Conservation (phyloP, 345 rosid species). For the Pseudoturritis turrita region DNA sequence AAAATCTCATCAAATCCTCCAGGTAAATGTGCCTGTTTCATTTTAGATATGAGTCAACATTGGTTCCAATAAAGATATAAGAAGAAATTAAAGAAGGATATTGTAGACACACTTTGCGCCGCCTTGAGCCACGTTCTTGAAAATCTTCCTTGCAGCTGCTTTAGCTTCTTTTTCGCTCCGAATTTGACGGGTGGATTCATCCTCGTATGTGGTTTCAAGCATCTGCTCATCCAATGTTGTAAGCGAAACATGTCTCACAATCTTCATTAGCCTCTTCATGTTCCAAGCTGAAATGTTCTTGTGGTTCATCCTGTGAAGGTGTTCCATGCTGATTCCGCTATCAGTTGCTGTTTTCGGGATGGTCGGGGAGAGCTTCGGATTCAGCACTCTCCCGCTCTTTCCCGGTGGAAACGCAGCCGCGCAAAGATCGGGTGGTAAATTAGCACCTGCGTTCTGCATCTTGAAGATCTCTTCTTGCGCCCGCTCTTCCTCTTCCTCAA, state of each 20-base stretch:
- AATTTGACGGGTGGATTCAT: slow-evolving; percentile 55
- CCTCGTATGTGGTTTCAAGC: slow-evolving; percentile 38
- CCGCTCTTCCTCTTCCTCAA: slow-evolving; percentile 48
- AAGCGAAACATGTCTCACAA: slow-evolving; percentile 65
- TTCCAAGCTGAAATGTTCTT: slow-evolving; percentile 95
- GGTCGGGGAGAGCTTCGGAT: slow-evolving; percentile 36
- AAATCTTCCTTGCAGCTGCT: slow-evolving; percentile 84
- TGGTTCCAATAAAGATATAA: not conserved
- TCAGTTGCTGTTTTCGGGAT: slow-evolving; percentile 29
- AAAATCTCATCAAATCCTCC: slow-evolving; percentile 71
- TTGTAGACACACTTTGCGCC: slow-evolving; percentile 46
- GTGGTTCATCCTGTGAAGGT: slow-evolving; percentile 61
- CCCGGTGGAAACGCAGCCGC: slow-evolving; percentile 39
- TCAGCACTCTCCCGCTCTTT: slow-evolving; percentile 39
- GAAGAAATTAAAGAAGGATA: not conserved
- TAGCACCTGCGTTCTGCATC: slow-evolving; percentile 61
- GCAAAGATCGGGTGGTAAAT: slow-evolving; percentile 55
- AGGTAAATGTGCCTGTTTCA: slow-evolving; percentile 60
- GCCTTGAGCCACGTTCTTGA: slow-evolving; percentile 56
- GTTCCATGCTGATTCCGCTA: slow-evolving; percentile 50
- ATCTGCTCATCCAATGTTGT: slow-evolving; percentile 81
- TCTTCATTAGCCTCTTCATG: slow-evolving; percentile 90
- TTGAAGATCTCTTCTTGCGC: slow-evolving; percentile 42
- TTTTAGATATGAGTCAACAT: slow-evolving; percentile 39
- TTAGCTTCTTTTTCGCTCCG: slow-evolving; percentile 81